Evolutionary conservation across 441 rosid genomes (phyloP), one percentile per base, ranked within the genome.

Genomic region (Erodium chrysanthum): DNA sequence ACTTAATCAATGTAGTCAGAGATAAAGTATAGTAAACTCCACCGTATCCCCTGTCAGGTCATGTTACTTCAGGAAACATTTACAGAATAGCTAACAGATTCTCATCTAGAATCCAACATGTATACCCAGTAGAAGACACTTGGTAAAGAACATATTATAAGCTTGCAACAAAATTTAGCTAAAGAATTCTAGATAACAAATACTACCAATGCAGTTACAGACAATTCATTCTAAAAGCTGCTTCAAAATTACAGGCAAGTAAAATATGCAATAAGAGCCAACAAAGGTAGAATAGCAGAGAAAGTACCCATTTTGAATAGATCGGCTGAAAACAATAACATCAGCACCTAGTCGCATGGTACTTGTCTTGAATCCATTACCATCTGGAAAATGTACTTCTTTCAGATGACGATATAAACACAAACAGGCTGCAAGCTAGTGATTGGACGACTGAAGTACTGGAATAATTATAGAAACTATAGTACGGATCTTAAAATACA

Each of bases 341-440:
- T 93, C 98, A 73, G 98, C 97, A 71, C 98, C 98, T 61, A 93
- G 82, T 65, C 97, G 77, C 96, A 93, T 93, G 70, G 98, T 91
- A 76, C 98, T 94, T 65, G 98, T 94, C 93, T 94, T 94, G 80
- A 94, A 94, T 64, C 98, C 98, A 84, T 91, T 93, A 66, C 98
- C 98, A 89, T 93, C 97, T 93, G 80, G 71, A 81, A 74, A 54
- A 77, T 33, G 64, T 8, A 33, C 5, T 25, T 62, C 33, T 40
- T 35, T 46, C 7, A 67, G 46, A 70, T 50, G 42, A 25, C 65
- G 61, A 67, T 35, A 67, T 33, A n/a, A 62, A 40, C 10, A 18
- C 29, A 21, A 68, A 4, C n/a, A 60, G 21, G 60, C 44, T n/a
- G 14, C 63, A 20, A 31, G 35, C 50, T 29, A 48, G 59, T 12